These are phyloP conservation scores for Erigeron canadensis DNA, from an alignment of 129 eudicot species.

Conservation along the genomic window DNA sequence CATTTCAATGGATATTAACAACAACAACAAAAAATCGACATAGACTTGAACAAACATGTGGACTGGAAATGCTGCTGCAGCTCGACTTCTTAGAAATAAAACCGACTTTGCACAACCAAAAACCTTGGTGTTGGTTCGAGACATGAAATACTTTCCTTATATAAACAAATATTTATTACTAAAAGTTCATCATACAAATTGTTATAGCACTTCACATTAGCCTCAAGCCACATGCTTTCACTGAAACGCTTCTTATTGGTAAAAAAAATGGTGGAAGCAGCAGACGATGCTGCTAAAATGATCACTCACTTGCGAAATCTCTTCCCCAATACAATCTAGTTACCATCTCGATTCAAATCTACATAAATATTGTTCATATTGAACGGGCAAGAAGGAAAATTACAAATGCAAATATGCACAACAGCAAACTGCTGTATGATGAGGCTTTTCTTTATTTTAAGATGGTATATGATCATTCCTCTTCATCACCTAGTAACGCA, in stretches of 20 bases:
- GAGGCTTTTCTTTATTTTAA: slow-evolving; percentile 7
- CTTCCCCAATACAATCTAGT: neutral
- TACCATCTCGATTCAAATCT: slow-evolving; percentile 10
- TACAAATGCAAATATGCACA: slow-evolving; percentile 38
- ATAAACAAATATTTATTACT: slow-evolving; percentile 30
- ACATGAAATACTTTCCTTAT: neutral
- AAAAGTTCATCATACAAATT: slow-evolving; percentile 18
- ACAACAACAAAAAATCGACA: too few species aligned
- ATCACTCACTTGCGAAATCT: neutral
- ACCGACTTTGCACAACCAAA: neutral
- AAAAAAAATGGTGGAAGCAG: slow-evolving; percentile 18
- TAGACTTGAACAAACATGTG: too few species aligned
- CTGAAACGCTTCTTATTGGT: slow-evolving; percentile 28
- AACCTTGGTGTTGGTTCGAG: neutral
- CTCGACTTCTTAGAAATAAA: neutral
- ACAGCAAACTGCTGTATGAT: slow-evolving; percentile 17
- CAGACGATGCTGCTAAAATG: slow-evolving; percentile 5
- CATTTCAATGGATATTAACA: too few species aligned
- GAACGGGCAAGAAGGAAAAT: slow-evolving; percentile 1
- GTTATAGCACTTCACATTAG: slow-evolving; percentile 18
- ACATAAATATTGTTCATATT: slow-evolving; percentile 14
- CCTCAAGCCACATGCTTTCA: slow-evolving; percentile 14
- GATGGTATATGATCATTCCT: slow-evolving; percentile 45
- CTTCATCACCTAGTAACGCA: slow-evolving; percentile 54
- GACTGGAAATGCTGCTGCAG: neutral